Evolutionary conservation across 345 rosid genomes (phyloP), one percentile per base, ranked within the genome.

Genomic region (Trapa incisa): DNA sequence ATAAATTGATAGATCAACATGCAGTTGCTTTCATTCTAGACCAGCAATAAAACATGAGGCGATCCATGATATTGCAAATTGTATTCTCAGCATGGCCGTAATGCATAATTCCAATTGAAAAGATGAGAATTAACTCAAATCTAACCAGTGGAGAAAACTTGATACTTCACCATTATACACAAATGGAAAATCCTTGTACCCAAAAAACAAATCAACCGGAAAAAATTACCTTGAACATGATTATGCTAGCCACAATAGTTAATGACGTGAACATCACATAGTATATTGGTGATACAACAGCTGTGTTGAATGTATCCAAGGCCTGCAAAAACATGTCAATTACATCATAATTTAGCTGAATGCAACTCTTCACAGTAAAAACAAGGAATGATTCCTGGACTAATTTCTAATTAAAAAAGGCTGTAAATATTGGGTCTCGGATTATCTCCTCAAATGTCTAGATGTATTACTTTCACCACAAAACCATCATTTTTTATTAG

Each of bases 211-310:
- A 22, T 22, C 29, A 22, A 22, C 29, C 42, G 42, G 42, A 39
- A 39, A 39, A 39, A 35, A 37, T 52, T 86, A 87, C 96, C 96
- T 91, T 91, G 77, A 91, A 88, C 97, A 91, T 91, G 74, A 91
- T 86, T 62, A 91, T 89, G 74, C 96, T 88, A 35, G 96, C 96
- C 77, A 86, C 71, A 76, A 91, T 86, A 61, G 97, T 88, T 52
- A 91, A 77, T 37, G 96, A 84, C 47, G 97, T 88, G 77, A 91
- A 91, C 91, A 88, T 91, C 56, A 91, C 96, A 39, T 88, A 88
- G 79, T 87, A 91, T 77, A 91, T 88, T 7, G 97, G 97, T 71
- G 96, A 91, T 65, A 91, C 93, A 53, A 91, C 88, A 67, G 91
- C 97, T 15, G 96, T 85, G 80, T 86, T 88, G 78, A 91, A 91